phyloP scores from a whole-genome alignment of 2,329 filamentous ascomycete species.

The Cladophialophora psammophila region DNA sequence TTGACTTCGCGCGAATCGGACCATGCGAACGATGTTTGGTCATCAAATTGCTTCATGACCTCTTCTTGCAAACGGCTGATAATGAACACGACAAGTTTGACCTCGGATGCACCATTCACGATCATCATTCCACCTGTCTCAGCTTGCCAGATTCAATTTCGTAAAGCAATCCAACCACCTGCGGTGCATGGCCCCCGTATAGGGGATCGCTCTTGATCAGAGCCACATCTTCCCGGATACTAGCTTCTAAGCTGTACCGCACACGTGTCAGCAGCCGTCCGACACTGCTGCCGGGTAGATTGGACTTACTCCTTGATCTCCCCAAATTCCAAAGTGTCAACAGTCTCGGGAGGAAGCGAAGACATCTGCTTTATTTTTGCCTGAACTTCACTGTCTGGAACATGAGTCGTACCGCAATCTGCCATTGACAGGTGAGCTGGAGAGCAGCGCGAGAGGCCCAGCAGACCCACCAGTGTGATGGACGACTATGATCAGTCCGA shows the following conservation, averaged over 20 bases:
- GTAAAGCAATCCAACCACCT: conserved; percentile 4
- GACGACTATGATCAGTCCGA: conserved; percentile 1
- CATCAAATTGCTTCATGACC: too few relatives aligned
- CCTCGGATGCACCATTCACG: not conserved
- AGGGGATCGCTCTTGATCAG: conserved; percentile 10
- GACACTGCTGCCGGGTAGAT: not conserved
- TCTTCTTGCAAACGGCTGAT: not conserved
- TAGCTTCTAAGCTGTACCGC: not conserved
- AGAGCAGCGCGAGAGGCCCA: not conserved
- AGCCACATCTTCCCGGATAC: conserved; percentile 5
- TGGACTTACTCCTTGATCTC: conserved; percentile 8
- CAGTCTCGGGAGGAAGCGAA: not conserved
- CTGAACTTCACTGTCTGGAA: conserved; percentile 5
- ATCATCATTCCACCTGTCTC: conserved; percentile 5
- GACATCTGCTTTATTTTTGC: conserved; percentile 4
- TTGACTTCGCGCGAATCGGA: too few relatives aligned
- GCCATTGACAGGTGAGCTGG: not conserved
- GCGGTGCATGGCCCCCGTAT: conserved; percentile 1
- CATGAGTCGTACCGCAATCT: conserved; percentile 17
- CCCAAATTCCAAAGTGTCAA: conserved; percentile 7
- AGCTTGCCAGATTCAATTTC: conserved; percentile 7
- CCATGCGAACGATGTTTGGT: too few relatives aligned
- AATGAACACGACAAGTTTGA: not conserved
- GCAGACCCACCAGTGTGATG: conserved; percentile 12
- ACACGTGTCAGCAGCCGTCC: not conserved